Percentiles rank a stretch among this genome's conserved stretches.
Conservation (phyloP, 2,329 filamentous ascomycete genomes). For the Ustulina deusta region DNA sequence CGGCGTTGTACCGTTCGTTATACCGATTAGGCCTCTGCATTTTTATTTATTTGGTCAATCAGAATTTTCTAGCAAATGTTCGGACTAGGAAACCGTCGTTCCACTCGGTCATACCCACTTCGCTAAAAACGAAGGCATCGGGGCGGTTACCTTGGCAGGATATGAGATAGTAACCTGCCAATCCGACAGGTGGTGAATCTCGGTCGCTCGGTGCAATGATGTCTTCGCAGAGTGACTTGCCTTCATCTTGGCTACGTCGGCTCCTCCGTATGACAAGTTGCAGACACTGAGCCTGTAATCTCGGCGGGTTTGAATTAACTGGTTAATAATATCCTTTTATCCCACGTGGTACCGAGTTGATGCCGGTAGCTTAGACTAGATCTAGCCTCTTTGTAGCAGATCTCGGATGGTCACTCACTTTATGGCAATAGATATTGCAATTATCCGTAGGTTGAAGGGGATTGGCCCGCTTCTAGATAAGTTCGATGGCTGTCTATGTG, state of each 20-base stretch:
- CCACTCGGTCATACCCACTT: too few species aligned
- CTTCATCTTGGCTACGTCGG: slow-evolving; percentile 2
- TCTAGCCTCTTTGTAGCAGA: slow-evolving; percentile 14
- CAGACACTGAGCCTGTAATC: slow-evolving; percentile 3
- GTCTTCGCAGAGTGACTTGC: neutral
- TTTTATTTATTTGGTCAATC: too few species aligned
- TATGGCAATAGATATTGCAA: slow-evolving; percentile 7
- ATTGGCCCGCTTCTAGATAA: slow-evolving; percentile 33
- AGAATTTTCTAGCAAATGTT: too few species aligned
- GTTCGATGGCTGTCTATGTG: slow-evolving; percentile 11
- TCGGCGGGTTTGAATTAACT: slow-evolving; percentile 2
- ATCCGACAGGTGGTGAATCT: slow-evolving; percentile 44
- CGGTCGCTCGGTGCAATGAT: slow-evolving; percentile 46
- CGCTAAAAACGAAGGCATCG: too few species aligned
- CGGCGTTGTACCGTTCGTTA: too few species aligned
- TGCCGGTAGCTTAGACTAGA: neutral
- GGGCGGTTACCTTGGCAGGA: neutral
- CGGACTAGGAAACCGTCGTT: too few species aligned
- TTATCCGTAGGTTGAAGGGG: slow-evolving; percentile 28
- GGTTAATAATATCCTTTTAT: slow-evolving; percentile 31
- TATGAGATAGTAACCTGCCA: neutral
- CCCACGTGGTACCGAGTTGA: slow-evolving; percentile 24
- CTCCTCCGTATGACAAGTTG: neutral
- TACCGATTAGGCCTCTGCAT: too few species aligned
- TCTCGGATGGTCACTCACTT: slow-evolving; percentile 36